phyloP scores from a whole-genome alignment of 1,284 basidiomycete genomes.

The Marasmius tenuissimus region DNA sequence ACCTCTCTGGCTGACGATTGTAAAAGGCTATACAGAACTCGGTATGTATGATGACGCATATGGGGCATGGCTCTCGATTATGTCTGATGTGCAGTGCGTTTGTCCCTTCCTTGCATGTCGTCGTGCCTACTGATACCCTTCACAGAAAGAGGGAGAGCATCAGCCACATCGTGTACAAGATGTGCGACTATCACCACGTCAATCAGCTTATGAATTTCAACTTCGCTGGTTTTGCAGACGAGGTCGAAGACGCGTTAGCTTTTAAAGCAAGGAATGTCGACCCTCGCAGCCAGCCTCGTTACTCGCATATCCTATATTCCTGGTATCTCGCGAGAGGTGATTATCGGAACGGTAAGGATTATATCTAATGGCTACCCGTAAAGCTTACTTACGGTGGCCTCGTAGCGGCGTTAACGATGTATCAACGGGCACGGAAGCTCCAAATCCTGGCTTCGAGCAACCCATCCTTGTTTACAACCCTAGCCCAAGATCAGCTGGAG shows the following conservation, averaged over 20 bases:
- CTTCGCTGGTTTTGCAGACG: conserved; percentile 83
- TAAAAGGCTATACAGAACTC: conserved; percentile 73
- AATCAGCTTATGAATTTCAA: conserved; percentile 81
- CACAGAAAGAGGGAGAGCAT: conserved; percentile 79
- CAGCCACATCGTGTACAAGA: conserved; percentile 80
- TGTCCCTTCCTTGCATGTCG: conserved; percentile 1
- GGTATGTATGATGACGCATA: conserved; percentile 86
- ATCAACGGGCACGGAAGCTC: conserved; percentile 85
- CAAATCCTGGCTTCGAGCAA: conserved; percentile 55
- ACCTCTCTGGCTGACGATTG: conserved; percentile 78
- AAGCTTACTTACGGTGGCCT: not conserved
- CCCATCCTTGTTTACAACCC: conserved; percentile 49
- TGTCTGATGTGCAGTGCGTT: conserved; percentile 76
- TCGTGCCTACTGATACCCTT: conserved; percentile 11
- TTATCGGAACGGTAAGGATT: conserved; percentile 78
- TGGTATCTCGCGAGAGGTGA: conserved; percentile 89
- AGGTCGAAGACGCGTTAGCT: conserved; percentile 86
- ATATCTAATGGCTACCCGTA: conserved; percentile 11
- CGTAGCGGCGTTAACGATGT: conserved; percentile 89
- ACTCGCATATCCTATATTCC: conserved; percentile 92
- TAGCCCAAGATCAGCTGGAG: conserved; percentile 78
- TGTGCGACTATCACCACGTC: conserved; percentile 90
- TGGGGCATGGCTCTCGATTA: conserved; percentile 68
- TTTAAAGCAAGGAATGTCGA: conserved; percentile 97
- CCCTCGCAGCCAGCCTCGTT: conserved; percentile 83